Evolutionary conservation across 2,329 filamentous ascomycete species (phyloP), one percentile per base, ranked within the genome.

Genomic region (Knufia petricola): DNA sequence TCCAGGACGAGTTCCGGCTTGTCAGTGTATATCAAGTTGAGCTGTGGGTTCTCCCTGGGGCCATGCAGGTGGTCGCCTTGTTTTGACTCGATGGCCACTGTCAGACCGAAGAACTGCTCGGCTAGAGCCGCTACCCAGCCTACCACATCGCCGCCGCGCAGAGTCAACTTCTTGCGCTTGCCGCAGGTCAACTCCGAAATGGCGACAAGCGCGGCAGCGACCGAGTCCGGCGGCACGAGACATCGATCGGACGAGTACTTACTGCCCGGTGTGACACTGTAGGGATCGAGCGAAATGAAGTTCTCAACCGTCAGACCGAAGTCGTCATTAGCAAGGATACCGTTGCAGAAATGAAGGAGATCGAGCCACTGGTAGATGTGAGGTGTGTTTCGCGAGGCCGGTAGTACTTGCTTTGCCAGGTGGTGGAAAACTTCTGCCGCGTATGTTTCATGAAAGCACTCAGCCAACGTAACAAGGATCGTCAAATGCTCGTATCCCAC

Each of bases 71-170:
- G 49, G 10, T 47, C 26, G 7, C 52, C 52, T 17, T 49, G 23
- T 17, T 36, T 46, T 13, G 47, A 26, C 19, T 50, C 52, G 39
- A 58, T 50, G 19, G 41, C 42, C 8, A 58, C 50, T 4, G 46
- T 52, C 12, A 58, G 52, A 24, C 52, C 55, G 48, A 52, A 58
- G n/a, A 56, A 49, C 50, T 49, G 55, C 32, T 58, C 55, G 9
- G 49, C 49, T 3, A 56, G 32, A 6, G 55, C 54, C n/a, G 48
- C 55, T 38, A 58, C 47, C 55, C 55, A 58, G 19, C 52, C 51
- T 28, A 56, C 52, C 30, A 56, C 42, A 6, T 37, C 54, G 12
- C 55, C 54, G 17, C 55, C 55, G 2, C 49, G 52, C 31, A 56
- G 48, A 12, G 54, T 53, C 15, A 56, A 49, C 17, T 50, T 37